Evolutionary conservation across 2,329 filamentous ascomycete genomes (phyloP).

Genomic region (Acrocalymma vagum): DNA sequence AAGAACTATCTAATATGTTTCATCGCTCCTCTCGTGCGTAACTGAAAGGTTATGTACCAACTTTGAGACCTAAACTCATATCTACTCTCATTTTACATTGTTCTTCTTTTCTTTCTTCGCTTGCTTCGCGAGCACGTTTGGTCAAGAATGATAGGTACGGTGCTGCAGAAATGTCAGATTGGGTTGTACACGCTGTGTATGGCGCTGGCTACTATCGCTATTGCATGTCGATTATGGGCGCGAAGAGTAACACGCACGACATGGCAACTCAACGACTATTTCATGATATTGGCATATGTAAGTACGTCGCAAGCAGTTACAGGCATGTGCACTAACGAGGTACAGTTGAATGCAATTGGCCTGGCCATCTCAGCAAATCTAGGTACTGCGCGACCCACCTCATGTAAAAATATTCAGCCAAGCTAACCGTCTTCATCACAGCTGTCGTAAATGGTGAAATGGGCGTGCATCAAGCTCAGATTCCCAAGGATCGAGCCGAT

Average conservation of each 20-base stretch:
- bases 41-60: too few relatives aligned
- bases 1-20: too few relatives aligned
- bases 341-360: slow-evolving; percentile 1
- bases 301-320: neutral
- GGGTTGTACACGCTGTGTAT: neutral
- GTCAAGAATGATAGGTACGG: neutral
- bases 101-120: too few relatives aligned
- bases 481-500: neutral
- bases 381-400: neutral
- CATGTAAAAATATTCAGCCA: neutral
- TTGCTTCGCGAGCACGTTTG: too few relatives aligned
- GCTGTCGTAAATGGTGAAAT: slow-evolving; percentile 1
- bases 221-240: neutral
- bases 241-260: slow-evolving; percentile 1
- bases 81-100: too few relatives aligned
- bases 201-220: neutral
- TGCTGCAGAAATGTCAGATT: neutral
- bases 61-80: too few relatives aligned
- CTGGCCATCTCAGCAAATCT: neutral
- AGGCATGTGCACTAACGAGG: neutral
- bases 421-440: neutral
- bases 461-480: neutral
- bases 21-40: too few relatives aligned
- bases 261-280: slow-evolving; percentile 10
- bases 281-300: slow-evolving; percentile 17